These are phyloP conservation scores for Penicillium brasilianum DNA, from an alignment of 2,329 filamentous ascomycete genomes.

Conservation along the genomic window DNA sequence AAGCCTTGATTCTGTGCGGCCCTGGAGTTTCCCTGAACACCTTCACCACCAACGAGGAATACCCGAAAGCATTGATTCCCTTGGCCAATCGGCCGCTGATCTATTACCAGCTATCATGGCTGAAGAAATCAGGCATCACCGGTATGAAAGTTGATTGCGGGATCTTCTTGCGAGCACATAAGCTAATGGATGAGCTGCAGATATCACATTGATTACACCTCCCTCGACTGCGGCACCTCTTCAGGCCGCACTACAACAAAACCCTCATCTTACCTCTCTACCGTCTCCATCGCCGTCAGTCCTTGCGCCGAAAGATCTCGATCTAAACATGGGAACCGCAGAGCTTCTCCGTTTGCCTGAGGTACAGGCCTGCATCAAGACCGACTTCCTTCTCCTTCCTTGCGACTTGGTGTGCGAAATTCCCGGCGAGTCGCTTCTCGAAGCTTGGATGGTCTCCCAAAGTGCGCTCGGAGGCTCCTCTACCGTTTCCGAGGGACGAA, in stretches of 20 bases:
- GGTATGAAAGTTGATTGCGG: constrained; percentile 31
- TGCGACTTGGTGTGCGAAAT: constrained; percentile 94
- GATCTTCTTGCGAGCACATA: background rate
- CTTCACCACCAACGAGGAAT: constrained; percentile 55
- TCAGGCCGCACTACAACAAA: constrained; percentile 54
- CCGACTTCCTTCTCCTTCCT: constrained; percentile 87
- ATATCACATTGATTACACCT: constrained; percentile 56
- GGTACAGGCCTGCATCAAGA: constrained; percentile 75
- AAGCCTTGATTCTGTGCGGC: constrained; percentile 33
- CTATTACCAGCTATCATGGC: constrained; percentile 50
- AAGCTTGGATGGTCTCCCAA: constrained; percentile 90
- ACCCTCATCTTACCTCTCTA: constrained; percentile 56
- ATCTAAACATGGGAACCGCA: constrained; percentile 85
- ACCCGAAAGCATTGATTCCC: constrained; percentile 48
- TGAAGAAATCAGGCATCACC: constrained; percentile 55
- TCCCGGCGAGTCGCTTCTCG: constrained; percentile 78
- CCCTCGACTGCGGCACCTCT: constrained; percentile 50
- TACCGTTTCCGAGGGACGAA: constrained; percentile 52
- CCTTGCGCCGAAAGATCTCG: constrained; percentile 74
- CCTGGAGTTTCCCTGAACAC: constrained; percentile 56
- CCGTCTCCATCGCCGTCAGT: constrained; percentile 65
- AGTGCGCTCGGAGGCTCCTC: constrained; percentile 67
- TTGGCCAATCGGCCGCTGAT: constrained; percentile 58
- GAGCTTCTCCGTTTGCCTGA: constrained; percentile 85
- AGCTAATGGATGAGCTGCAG: constrained; percentile 31